Evolutionary conservation across 495 filamentous ascomycete genomes (phyloP), one percentile per base, ranked within the genome.

Genomic region (Neurospora sp.): DNA sequence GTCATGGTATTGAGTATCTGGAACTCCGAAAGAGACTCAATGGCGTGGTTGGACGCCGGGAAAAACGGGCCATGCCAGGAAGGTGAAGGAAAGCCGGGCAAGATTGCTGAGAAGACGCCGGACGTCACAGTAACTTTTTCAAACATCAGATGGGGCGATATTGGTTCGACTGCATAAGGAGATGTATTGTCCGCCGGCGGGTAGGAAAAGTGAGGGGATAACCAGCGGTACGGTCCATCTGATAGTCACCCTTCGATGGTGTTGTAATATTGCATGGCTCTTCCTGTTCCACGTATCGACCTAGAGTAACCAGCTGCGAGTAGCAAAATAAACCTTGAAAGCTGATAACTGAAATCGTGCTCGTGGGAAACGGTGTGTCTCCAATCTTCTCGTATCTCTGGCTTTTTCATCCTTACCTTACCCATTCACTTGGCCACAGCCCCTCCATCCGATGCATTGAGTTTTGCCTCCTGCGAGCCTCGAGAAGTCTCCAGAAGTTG

Each of bases 61-160:
- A 80, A 75, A 45, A 82, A 86, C 24, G 90, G 90, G 4, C 89
- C 90, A 37, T 92, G 90, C 77, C 88, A 85, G 73, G 85, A 81
- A 3, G 84, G 85, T 21, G 82, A 86, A 45, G 84, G 84, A 40
- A 83, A 84, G 69, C 88, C 89, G 4, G 73, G 75, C 3, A 82
- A 77, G n/a, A 86, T 92, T 66, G 78, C 83, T 75, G 70, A 79
- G 21, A 81, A 85, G 34, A 77, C 82, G 43, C 79, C 86, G 1
- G 82, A 86, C 48, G 81, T 88, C 28, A 82, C 83, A 36, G 88
- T 91, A 17, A 85, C 83, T 19, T 91, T 87, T 80, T 88, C 86
- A 70, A 90, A 91, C 81, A 86, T 91, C 80, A 86, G 85, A 78
- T 87, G 90, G 81, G 90, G 90, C 15, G 88, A 90, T 24, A 88